Percentiles rank a stretch among this genome's conserved stretches.
Evolutionary conservation across 2,329 filamentous ascomycete genomes (phyloP).

Genomic region (Colletotrichum siamense): DNA sequence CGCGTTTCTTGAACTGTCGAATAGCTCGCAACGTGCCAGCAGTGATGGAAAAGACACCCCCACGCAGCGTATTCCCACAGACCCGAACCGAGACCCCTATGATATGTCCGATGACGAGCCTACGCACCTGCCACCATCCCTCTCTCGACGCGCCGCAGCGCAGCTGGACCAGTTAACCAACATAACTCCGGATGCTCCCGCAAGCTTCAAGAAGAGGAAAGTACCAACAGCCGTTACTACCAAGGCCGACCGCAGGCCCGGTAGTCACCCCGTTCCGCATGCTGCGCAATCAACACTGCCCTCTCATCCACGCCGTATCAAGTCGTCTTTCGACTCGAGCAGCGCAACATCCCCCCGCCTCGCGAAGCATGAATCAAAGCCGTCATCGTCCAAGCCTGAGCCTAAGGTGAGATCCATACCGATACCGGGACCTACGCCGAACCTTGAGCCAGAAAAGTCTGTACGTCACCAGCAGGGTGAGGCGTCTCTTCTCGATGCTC

Average conservation of each 20-base stretch:
- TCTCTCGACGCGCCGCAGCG: not conserved
- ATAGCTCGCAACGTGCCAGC: not conserved
- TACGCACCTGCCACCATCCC: not conserved
- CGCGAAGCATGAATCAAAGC: not conserved
- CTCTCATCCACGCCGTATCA: not conserved
- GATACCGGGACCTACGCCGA: not conserved
- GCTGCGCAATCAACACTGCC: not conserved
- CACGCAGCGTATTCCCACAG: not conserved
- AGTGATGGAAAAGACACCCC: not conserved
- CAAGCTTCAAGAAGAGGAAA: slow-evolving; percentile 5
- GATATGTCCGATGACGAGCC: slow-evolving; percentile 7
- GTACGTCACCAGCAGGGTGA: not conserved
- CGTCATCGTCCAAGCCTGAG: not conserved
- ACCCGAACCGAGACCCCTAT: not conserved
- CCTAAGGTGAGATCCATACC: not conserved
- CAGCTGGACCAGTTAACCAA: not conserved
- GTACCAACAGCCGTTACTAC: not conserved
- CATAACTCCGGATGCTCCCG: not conserved
- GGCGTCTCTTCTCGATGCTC: not conserved
- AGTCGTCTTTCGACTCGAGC: not conserved
- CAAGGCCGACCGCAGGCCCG: not conserved
- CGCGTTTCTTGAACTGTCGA: slow-evolving; percentile 15
- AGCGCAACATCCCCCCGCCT: not conserved
- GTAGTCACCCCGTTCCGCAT: not conserved
- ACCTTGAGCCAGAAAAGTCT: not conserved